Base-by-base conservation (phyloP, 306 rosid species). In the Inga laurina region DNA sequence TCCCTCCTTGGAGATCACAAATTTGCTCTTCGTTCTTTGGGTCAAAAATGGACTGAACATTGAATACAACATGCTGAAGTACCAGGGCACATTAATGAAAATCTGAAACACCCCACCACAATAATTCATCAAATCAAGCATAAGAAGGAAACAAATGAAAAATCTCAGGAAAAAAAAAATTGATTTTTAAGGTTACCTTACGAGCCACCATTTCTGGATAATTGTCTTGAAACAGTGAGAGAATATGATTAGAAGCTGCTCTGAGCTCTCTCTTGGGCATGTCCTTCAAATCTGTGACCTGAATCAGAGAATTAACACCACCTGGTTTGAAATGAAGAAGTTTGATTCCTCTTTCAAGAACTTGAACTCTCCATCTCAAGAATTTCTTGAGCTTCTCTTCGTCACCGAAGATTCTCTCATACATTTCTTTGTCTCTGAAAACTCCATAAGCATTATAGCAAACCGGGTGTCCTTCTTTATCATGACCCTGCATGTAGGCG, bases 31-130 rank as follows among this genome's bases (percentile, higher is more conserved):
- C 2, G 96, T 94, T 72, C 98, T 81, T 82, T 91, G 97, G 45
- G 98, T 94, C 81, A 94, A 84, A 86, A 94, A 94, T 15, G 98
- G 97, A 77, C 97, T 89, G 83, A 94, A 92, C 91, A 94, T 87
- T 1, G 98, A 94, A 72, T 94, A 94, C 84, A 93, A 69, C 79
- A 91, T 22, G 77, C 91, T 91, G 90, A 94, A 94, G 93, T 94
- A 94, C 98, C 98, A 94, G 0, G 97, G 98, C 10, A 93, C 98
- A 81, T 94, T 94, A 91, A 94, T 86, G 85, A 94, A 94, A 87
- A 94, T 88, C 98, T 94, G 86, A 61, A 43, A 59, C 46, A 67
- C 27, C 79, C 65, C 66, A 57, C 5, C 4, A 44, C 14, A 13
- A 66, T 16, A 4, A 22, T 67, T 8, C 46, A 67, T 34, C 72